These are phyloP conservation scores for Diplodia sapinea DNA, from an alignment of 2,329 filamentous ascomycete species.

Conservation along the genomic window DNA sequence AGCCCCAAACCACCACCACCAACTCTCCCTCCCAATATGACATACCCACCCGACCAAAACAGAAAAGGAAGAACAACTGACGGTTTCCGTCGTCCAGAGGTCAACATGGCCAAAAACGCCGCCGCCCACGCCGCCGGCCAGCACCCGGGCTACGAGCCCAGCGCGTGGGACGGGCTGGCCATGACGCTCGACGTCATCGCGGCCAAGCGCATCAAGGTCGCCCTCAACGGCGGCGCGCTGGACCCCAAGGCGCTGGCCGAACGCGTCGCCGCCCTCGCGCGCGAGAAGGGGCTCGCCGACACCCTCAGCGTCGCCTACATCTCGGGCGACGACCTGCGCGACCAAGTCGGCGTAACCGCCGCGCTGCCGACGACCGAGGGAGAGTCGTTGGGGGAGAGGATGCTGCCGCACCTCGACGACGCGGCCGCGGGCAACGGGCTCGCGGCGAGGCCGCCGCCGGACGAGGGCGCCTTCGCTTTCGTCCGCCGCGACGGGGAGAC, in stretches of 20 bases:
- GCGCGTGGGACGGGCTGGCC: conserved; percentile 57
- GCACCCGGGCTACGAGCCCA: conserved; percentile 54
- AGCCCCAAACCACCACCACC: neutral
- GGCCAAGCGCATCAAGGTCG: conserved; percentile 59
- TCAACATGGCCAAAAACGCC: conserved; percentile 53
- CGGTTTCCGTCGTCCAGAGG: conserved; percentile 36
- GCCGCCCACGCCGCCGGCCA: conserved; percentile 49
- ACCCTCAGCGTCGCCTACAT: conserved; percentile 53
- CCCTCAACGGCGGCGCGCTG: conserved; percentile 63
- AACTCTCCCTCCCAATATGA: neutral
- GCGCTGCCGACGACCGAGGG: conserved; percentile 36
- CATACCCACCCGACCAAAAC: too few relatives aligned
- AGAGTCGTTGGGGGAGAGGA: conserved; percentile 38
- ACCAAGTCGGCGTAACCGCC: conserved; percentile 38
- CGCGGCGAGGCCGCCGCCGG: neutral
- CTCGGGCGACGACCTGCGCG: conserved; percentile 53
- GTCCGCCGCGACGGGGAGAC: conserved; percentile 31
- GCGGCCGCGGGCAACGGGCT: too few relatives aligned
- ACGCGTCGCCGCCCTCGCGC: conserved; percentile 50
- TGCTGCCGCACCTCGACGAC: conserved; percentile 48
- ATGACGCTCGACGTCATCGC: conserved; percentile 54
- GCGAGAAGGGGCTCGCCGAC: conserved; percentile 41
- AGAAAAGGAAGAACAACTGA: neutral
- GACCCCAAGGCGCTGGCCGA: conserved; percentile 61
- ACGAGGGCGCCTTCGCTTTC: conserved; percentile 47